These are phyloP conservation scores for Triticum turgidum DNA, from an alignment of 176 grass and related monocot genomes.

Conservation along the genomic window DNA sequence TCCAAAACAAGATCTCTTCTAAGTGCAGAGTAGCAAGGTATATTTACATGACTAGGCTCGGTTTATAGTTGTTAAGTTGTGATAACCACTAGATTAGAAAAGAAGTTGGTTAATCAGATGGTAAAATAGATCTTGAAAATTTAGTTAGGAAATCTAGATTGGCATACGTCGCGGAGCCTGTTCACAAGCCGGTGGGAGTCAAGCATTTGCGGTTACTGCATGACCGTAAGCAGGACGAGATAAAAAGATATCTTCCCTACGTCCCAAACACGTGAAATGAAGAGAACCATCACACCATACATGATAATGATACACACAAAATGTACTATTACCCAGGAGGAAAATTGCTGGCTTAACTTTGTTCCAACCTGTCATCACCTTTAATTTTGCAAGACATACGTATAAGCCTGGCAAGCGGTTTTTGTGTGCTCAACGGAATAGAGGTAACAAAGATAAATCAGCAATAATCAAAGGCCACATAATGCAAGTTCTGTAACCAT, in stretches of 20 bases:
- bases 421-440: slow-evolving; percentile 48
- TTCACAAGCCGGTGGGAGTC: too few relatives aligned
- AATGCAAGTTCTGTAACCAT: neutral
- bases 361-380: slow-evolving; percentile 74
- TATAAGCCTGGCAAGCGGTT: slow-evolving; percentile 78
- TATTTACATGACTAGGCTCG: too few relatives aligned
- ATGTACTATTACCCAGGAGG: slow-evolving; percentile 60
- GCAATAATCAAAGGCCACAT: neutral
- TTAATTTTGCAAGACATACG: slow-evolving; percentile 84
- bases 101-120: too few relatives aligned
- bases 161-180: too few relatives aligned
- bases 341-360: slow-evolving; percentile 89
- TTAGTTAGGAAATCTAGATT: too few relatives aligned
- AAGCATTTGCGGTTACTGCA: too few relatives aligned
- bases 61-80: too few relatives aligned
- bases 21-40: too few relatives aligned
- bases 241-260: neutral
- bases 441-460: slow-evolving; percentile 14
- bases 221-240: neutral
- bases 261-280: neutral
- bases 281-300: slow-evolving; percentile 31
- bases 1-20: too few relatives aligned
- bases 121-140: too few relatives aligned
- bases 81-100: too few relatives aligned
- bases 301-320: slow-evolving; percentile 30